Evolutionary conservation across 805 yeast genomes (phyloP), one percentile per base, ranked within the genome.

Genomic region (Yarrowia osloensis): DNA sequence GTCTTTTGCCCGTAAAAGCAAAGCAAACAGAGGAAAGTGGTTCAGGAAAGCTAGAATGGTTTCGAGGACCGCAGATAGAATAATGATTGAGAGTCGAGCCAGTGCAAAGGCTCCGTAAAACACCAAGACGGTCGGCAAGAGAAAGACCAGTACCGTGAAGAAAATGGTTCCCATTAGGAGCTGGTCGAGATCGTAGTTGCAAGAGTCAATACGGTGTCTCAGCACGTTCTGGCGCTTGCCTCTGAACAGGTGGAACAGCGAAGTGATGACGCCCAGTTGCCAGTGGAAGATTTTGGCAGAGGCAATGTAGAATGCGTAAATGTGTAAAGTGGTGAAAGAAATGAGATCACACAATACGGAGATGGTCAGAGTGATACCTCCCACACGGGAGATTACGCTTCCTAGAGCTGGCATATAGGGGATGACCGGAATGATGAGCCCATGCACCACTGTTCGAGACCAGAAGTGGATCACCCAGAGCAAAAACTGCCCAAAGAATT

Each of bases 211-310:
- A 80, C 99, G 86, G 67, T 90, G 82, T 71, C 98, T 84, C 72
- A 95, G 78, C 3, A 88, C 86, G 73, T 95, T 95, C 71, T 86
- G 88, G 76, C 93, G 92, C 76, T 89, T 89, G 0, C 99, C 99
- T 67, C 94, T 83, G 72, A 95, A 94, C 49, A 96, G 79, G 70
- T 91, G 88, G 77, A 90, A 90, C 67, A 95, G 80, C 13, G 97
- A 90, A 62, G 80, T 79, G 68, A 95, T 76, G 8, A 88, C 83
- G 42, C 82, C 82, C 22, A 89, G 76, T 72, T 91, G 97, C 83
- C 91, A 87, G 68, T 84, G 83, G 77, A 89, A 94, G 8, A 95
- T 81, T 71, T 89, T 86, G 5, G 97, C 87, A 17, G 94, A 85
- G 8, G 95, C 87, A 71, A 85, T 83, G 73, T 91, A 91, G 74